Evolutionary conservation across 768 basidiomycete genomes (phyloP), one percentile per base, ranked within the genome.

Genomic region (Auriscalpium orientale): DNA sequence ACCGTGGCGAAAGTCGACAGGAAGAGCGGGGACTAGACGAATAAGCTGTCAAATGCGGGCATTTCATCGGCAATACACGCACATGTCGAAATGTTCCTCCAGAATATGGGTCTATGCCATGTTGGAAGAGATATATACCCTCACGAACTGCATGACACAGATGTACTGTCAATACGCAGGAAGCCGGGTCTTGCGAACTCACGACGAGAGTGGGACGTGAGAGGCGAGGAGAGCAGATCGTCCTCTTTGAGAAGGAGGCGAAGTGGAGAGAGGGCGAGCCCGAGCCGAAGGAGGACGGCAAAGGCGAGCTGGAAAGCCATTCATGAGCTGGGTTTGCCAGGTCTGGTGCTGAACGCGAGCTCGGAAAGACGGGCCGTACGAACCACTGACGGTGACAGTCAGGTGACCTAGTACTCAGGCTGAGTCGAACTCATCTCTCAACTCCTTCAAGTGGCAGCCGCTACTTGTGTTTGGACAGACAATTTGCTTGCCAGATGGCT

Each of bases 51-150:
- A 28, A 58, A 40, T 35, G 43, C 18, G 46, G 4, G 7, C 22
- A 34, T 40, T 49, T 28, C 43, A n/a, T 1, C 13, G n/a, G 21
- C 34, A 43, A n/a, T 44, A 43, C 37, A 60, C 88, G 57, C 71
- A 95, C 94, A 70, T 95, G 93, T 65, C 85, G 80, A 66, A 95
- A 91, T 10, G 84, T 72, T 6, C 91, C 89, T 43, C 92, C 94
- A 55, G 85, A 79, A 62, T 97, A 98, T 34, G 94, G 94, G 66
- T 94, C 82, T 21, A 91, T 73, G n/a, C 82, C 84, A 71, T 88
- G 74, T 44, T 78, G 73, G 59, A 85, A 85, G 15, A 98, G 79
- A 71, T 85, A 92, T 5, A 95, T 77, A 16, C 94, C 95, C 71
- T 98, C 95, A 66, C 84, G 83, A 56, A 98, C 95, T 98, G 59